Base-by-base conservation (phyloP, 2,329 filamentous ascomycete species). In the Zasmidium angulare region DNA sequence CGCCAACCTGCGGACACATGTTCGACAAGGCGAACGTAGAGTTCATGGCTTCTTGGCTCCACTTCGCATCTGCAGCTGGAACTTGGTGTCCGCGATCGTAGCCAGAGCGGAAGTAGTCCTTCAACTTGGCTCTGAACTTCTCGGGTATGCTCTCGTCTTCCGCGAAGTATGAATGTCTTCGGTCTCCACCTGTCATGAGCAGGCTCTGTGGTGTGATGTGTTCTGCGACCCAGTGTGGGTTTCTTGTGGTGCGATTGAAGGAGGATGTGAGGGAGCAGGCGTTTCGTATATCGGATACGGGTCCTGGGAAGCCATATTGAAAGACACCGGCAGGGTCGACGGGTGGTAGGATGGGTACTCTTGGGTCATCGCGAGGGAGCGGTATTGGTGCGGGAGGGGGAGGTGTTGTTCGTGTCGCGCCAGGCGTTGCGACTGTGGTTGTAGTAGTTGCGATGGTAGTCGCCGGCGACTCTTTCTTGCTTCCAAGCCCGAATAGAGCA, bases 31-130 rank as follows among this genome's bases (percentile, higher is more conserved):
- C 88, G 73, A 99, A 99, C 1, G 95, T 99, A 59, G 90, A 91
- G 77, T 99, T 87, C 91, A 99, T 96, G 64, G 95, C 93, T 36
- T 84, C 76, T 77, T 99, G 95, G 63, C 87, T 90, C 93, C 95
- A 99, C 79, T 96, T 96, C 58, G 90, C 91, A 77, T 99, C 95
- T 46, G 95, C 95, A 4, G 95, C 95, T 10, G 95, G 95, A 10
- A 98, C 93, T 78, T 99, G 95, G 78, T 99, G 95, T 62, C 95
- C 95, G 40, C 95, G 86, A 76, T 99, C 95, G 76, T 96, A 99
- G 70, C 95, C 95, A 43, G 88, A 93, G 66, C 93, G 90, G 81
- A 88, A 93, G 81, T 99, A 99, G 81, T 99, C 95, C 75, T 91
- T 89, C 59, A 99, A 83, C 75, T 88, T 89, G 59, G 90, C 95